Evolutionary conservation across 2,329 filamentous ascomycete species (phyloP), one percentile per base, ranked within the genome.

Genomic region (Aspergillus fumigatiaffinis): DNA sequence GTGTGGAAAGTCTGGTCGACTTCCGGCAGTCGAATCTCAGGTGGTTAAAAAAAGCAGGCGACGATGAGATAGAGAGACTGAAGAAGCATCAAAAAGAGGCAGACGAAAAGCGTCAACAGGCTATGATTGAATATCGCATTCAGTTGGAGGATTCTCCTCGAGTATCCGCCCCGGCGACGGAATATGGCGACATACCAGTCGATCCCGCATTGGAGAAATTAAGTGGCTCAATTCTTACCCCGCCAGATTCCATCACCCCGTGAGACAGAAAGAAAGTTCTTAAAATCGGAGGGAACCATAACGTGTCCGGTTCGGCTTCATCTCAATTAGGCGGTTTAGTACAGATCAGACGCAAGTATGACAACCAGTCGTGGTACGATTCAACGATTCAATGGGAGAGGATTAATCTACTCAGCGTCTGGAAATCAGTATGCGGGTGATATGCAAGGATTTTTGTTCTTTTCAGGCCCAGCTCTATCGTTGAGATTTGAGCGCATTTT

Each of bases 1-100:
- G 92, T 67, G 86, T 96, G 5, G 93, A 97, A 72, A 88, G 87
- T 25, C 82, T 97, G 23, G 91, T 97, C 8, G 92, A 97, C 70
- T 97, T 97, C 73, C 87, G 90, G 26, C 81, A 90, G 44, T 93
- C 95, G 53, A 99, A 99, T 71, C 79, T 96, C 26, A 84, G 83
- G 46, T 97, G 92, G 91, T 77, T 97, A 50, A 83, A 84, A 53
- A 85, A 85, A 55, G 79, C 77, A 28, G 78, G 76, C n/a, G 77
- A 80, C 56, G 77, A 83, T 58, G 78, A 79, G 49, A 79, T 76
- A 6, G 70, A 72, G 17, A 75, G 78, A 28, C 70, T 83, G 56
- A 74, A 75, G 54, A 77, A 76, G 56, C 79, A 80, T 28, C 75
- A 78, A 52, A 77, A 79, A 53, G 83, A 85, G 63, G 84, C 83